Base-by-base conservation (phyloP, 805 yeast genomes). In the Osmozyma mogii region DNA sequence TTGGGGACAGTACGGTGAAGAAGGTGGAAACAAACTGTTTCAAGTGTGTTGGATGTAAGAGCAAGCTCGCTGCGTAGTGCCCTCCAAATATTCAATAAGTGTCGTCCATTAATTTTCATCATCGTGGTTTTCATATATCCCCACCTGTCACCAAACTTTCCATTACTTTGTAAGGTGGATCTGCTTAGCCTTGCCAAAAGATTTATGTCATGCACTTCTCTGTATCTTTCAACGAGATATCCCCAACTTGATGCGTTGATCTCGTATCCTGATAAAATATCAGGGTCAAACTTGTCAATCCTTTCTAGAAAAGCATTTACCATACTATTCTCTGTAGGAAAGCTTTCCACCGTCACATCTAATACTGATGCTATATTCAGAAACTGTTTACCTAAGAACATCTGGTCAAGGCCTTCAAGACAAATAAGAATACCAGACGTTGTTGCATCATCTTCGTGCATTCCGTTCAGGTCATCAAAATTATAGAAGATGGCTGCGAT, bases 181-280 rank as follows among this genome's bases (percentile, higher is more conserved):
- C 95, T 57, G 1, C 95, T 74, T 1, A 87, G 49, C 24, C 73
- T 69, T 0, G 64, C 58, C n/a, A 70, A 50, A 3, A 85, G 39
- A 40, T 84, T 80, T 9, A 68, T 53, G 2, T 69, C 70, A 43
- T 65, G 65, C 2, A 47, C 54, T 0, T 34, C 37, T 11, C 60
- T 49, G 32, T 71, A 67, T 26, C 98, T 52, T 30, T 83, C 92
- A 15, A 83, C 65, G 0, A 88, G 30, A 45, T 83, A 92, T 0
- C 98, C 97, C 97, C 97, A 89, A 0, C 96, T 84, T 0, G 70
- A 44, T 1, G 77, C 58, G 38, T 84, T 82, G 5, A 84, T 68
- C 45, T 92, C 98, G 50, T 70, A 92, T 0, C 96, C 97, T 0
- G 84, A 68, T 5, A 92, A 47, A 17, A 92, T 73, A 50, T 92